Base-by-base conservation (phyloP, 2,329 filamentous ascomycete species). In the Colletotrichum kahawae region DNA sequence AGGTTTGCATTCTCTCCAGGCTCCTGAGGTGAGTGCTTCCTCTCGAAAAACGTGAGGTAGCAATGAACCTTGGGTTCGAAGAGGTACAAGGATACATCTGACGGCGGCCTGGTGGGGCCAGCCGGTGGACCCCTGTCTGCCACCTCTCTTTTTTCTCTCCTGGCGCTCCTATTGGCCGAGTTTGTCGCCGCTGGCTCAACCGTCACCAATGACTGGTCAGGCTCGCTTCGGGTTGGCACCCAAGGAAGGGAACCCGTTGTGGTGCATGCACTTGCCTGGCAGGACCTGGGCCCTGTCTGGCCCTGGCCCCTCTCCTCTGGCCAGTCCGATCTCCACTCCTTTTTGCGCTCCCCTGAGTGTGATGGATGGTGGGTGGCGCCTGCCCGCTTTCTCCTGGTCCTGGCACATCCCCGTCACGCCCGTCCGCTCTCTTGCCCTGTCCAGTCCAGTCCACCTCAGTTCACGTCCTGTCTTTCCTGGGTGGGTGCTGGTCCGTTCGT, bases 401-500 rank as follows among this genome's bases (percentile, higher is more conserved):
- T 63, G 65, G 54, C 57, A 59, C n/a, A 29, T 56, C 63, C 64
- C 54, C 24, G n/a, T 65, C 51, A 29, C 36, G 69, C 31, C 13
- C 74, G 73, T 80, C 77, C 75, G 67, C 68, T 76, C 76, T 76
- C 75, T 54, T 60, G 73, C 77, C 67, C 77, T 69, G 67, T 21
- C 43, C 43, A 51, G 6, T 12, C 31, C 31, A 10, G 31, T 33
- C 31, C 9, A 4, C 24, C 24, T 10, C 31, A 33, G 7, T 10
- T 33, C 31, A 33, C 7, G 43, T 51, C 43, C 43, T 51, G 43
- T 51, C n/a, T 51, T 51, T 51, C 43, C n/a, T 24, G 9, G 43
- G 18, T 21, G 43, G n/a, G 43, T 21, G 43, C 43, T 13, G 43
- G 60, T 70, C 74, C 70, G 67, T 62, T 73, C 59, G 43, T 70